Conservation (phyloP, 176 grass and related monocot species). For the Zea mays region Zm-B73-REFERENCE-NAM-5.0 NC_050097.1:161364501-161365000, state of each 20-base stretch:
- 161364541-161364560: conserved; percentile 49
- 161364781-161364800: conserved; percentile 86
- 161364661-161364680: conserved; percentile 41
- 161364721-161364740: conserved; percentile 68
- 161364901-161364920: conserved; percentile 40
- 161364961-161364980: conserved; percentile 51
- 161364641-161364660: conserved; percentile 4
- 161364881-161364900: conserved; percentile 37
- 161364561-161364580: conserved; percentile 50
- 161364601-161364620: conserved; percentile 34
- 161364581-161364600: conserved; percentile 35
- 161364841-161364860: conserved; percentile 48
- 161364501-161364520: conserved; percentile 50
- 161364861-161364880: conserved; percentile 36
- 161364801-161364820: conserved; percentile 96
- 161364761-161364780: conserved; percentile 79
- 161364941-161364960: conserved; percentile 38
- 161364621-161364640: conserved; percentile 30
- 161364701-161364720: conserved; percentile 68
- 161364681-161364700: conserved; percentile 58
- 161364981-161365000: conserved; percentile 90
- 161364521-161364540: conserved; percentile 48
- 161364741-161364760: conserved; percentile 51
- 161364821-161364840: conserved; percentile 40
- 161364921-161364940: conserved; percentile 42